phyloP scores from a whole-genome alignment of 208 protist genomes.

The Acanthamoeba lugdunensis region DNA sequence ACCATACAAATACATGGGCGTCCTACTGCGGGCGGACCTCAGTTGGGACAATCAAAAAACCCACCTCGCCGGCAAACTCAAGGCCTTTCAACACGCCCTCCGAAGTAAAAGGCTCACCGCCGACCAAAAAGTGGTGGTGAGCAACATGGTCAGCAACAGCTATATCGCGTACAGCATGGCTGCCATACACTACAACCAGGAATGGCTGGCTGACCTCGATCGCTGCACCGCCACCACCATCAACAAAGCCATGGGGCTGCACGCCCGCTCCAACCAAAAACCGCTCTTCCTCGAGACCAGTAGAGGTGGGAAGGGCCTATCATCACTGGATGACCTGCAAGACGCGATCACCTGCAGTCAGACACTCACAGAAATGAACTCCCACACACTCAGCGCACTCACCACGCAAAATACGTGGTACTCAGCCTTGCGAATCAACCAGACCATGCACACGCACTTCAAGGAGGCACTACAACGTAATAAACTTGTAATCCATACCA shows the following conservation, averaged over 20 bases:
- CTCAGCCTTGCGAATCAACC: neutral
- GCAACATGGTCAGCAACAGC: neutral
- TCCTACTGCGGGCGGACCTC: too few species aligned
- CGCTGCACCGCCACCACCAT: neutral
- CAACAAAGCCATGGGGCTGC: neutral
- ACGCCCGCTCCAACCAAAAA: neutral
- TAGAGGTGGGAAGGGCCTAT: neutral
- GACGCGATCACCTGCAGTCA: neutral
- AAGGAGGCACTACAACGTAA: neutral
- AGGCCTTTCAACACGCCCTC: too few species aligned
- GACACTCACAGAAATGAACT: neutral
- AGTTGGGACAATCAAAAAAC: too few species aligned
- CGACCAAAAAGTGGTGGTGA: neutral
- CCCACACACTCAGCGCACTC: neutral
- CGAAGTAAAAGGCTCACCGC: too few species aligned
- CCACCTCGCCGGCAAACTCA: too few species aligned
- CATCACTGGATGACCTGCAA: neutral
- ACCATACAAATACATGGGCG: neutral
- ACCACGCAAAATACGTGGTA: neutral
- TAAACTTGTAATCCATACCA: neutral
- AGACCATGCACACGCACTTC: neutral
- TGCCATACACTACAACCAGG: neutral
- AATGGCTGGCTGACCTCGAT: neutral
- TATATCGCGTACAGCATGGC: neutral
- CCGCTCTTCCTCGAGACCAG: neutral